Base-by-base conservation (phyloP, 371 early-diverging fungal genomes). In the Mucor plumbeus region DNA sequence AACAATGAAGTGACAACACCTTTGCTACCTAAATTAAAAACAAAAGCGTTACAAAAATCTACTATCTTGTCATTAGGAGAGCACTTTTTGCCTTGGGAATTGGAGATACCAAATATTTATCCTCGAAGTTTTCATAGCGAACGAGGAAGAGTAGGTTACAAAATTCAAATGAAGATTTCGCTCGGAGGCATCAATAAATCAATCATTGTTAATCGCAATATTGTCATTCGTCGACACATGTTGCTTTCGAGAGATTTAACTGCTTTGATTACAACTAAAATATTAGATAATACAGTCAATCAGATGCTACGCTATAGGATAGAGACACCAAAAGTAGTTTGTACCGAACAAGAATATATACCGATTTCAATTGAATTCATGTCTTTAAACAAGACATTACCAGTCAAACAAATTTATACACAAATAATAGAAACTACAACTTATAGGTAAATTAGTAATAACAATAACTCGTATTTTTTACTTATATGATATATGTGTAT, bases 231-330 rank as follows among this genome's bases (percentile, higher is more conserved):
- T 34, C 66, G 77, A 19, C 77, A 77, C 36, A 47, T 71, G 26
- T 48, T 77, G 0, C 60, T 72, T 3, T 72, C 70, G 10, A 62
- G 64, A 57, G 72, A 71, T 35, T 31, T 67, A 3, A 58, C 67
- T 9, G 61, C 73, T 0, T 11, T 58, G 53, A 58, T 77, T 5
- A 70, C 63, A 19, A 63, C 75, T 11, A 70, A 61, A 17, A 21
- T 34, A 7, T 80, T 68, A 57, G 69, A 77, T 35, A 60, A 75
- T 41, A 74, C 74, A 4, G 57, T 70, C 7, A 65, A 74, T 17
- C 67, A 71, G n/a, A 73, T 74, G 64, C 75, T 80, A 26, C 71
- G 70, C 38, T 80, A 72, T 39, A 71, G 72, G 21, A 61, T 80
- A 13, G 78, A 75, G 36, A 64, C 67, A 10, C 80, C 80, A 14